Evolutionary conservation across 2,329 filamentous ascomycete species (phyloP), one percentile per base, ranked within the genome.

Genomic region (Colletotrichum tabaci): DNA sequence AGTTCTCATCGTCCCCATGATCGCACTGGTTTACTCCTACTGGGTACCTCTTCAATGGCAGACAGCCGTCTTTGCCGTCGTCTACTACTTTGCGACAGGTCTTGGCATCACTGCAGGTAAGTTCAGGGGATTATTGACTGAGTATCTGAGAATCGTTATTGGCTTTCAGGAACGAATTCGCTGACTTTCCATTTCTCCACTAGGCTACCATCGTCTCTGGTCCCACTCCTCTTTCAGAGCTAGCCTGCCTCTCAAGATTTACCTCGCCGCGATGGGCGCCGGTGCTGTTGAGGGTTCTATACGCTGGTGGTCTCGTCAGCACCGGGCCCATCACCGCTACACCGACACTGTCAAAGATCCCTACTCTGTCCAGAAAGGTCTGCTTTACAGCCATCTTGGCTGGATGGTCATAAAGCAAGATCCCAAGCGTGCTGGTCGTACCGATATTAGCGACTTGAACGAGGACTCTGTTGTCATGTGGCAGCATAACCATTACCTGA

Each of bases 331-430:
- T 83, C 94, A 97, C 88, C 90, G 94, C 78, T 97, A 96, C 82
- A 97, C 94, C 86, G 94, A 97, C 80, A 97, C 94, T 78, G 93
- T 95, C 47, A 96, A 96, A 87, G 94, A 97, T 76, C 94, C 94
- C 60, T 96, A 97, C 87, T 95, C 93, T 35, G 94, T 97, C 77
- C 92, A 93, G 84, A 97, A 97, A 87, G 94, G 94, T 81, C 87
- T 94, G 49, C 82, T 93, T 74, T 94, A 93, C 87, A 93, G 87
- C 63, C 92, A 94, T 84, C 86, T 97, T 68, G 94, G 94, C 78
- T 97, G 94, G 94, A 96, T 97, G 93, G 84, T 97, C 79, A 91
- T 97, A 88, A 96, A 96, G 88, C 94, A 97, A 85, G 96, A 97
- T 86, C 93, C 94, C 75, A 96, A 95, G 88, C 89, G 92, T 74